Evolutionary conservation across 148 eudicot genomes (phyloP).

Genomic region (Diospyros lotus): DNA sequence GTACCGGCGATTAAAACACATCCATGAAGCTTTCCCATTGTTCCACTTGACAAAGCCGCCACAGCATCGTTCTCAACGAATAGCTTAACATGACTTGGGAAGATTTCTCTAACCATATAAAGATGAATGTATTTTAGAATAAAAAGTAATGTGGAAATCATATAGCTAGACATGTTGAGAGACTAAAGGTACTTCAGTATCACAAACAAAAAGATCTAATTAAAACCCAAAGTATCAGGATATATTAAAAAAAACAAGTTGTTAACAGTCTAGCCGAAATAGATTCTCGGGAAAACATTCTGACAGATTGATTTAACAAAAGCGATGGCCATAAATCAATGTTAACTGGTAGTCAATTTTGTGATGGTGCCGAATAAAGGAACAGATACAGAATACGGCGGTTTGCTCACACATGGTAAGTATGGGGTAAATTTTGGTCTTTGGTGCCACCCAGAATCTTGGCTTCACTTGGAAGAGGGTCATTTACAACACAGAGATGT

Average conservation of each 20-base stretch:
- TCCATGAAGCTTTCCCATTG: slow-evolving; percentile 54
- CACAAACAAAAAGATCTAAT: background rate
- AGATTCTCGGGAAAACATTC: background rate
- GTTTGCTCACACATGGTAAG: no score
- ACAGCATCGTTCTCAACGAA: slow-evolving; percentile 56
- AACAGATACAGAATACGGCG: no score
- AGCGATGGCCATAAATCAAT: no score
- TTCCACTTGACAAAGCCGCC: slow-evolving; percentile 55
- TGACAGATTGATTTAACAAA: no score
- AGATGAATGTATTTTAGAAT: slow-evolving; percentile 3
- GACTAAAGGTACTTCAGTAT: background rate
- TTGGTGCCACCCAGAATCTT: no score
- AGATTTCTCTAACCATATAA: slow-evolving; percentile 33
- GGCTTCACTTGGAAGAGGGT: no score
- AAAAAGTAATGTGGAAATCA: background rate
- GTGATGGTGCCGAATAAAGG: no score
- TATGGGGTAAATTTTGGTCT: no score
- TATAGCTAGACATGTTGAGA: background rate
- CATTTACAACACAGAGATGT: no score
- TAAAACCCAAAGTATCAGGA: background rate
- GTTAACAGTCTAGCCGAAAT: background rate
- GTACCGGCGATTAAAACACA: slow-evolving; percentile 57
- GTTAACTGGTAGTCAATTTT: no score
- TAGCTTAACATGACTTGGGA: slow-evolving; percentile 35
- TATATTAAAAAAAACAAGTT: background rate